These are phyloP conservation scores for Escallonia rubra DNA, from an alignment of 129 eudicot genomes.

Conservation along the genomic window DNA sequence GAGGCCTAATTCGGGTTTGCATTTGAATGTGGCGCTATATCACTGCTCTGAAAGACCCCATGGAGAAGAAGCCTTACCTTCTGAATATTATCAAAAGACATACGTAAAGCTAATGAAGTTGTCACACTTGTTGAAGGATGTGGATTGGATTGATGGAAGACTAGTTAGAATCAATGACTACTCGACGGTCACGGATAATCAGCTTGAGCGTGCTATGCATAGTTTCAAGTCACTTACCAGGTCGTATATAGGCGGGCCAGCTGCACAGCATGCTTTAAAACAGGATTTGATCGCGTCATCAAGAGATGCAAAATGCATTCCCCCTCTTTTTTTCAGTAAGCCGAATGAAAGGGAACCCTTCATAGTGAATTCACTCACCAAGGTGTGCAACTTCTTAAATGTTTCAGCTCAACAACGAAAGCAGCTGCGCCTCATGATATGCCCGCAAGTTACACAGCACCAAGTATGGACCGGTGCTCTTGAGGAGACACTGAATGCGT, in stretches of 20 bases:
- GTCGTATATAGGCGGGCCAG: constrained; percentile 37
- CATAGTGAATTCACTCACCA: constrained; percentile 48
- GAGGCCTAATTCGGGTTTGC: constrained; percentile 16
- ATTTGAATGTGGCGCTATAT: constrained; percentile 20
- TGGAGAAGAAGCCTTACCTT: constrained; percentile 22
- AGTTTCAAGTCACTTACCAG: constrained; percentile 50
- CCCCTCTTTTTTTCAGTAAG: constrained; percentile 31
- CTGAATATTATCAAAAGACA: constrained; percentile 50
- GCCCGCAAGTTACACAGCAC: constrained; percentile 82
- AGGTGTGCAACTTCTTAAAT: constrained; percentile 49
- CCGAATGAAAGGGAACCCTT: constrained; percentile 43
- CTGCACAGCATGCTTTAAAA: constrained; percentile 25
- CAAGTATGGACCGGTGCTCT: constrained; percentile 69
- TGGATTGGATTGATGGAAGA: constrained; percentile 63
- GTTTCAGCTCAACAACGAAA: constrained; percentile 89
- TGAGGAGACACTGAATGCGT: constrained; percentile 44
- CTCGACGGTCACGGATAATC: constrained; percentile 45
- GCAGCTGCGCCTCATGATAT: constrained; percentile 51
- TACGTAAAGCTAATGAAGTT: constrained; percentile 45
- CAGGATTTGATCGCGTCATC: constrained; percentile 23
- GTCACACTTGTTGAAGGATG: constrained; percentile 44
- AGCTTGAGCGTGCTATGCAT: constrained; percentile 45
- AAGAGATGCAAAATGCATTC: constrained; percentile 6
- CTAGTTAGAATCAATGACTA: constrained; percentile 45
- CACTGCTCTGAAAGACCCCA: constrained; percentile 27